Evolutionary conservation across 75 land plant species (phyloP).

Genomic region (Pseudotsuga menziesii): DNA sequence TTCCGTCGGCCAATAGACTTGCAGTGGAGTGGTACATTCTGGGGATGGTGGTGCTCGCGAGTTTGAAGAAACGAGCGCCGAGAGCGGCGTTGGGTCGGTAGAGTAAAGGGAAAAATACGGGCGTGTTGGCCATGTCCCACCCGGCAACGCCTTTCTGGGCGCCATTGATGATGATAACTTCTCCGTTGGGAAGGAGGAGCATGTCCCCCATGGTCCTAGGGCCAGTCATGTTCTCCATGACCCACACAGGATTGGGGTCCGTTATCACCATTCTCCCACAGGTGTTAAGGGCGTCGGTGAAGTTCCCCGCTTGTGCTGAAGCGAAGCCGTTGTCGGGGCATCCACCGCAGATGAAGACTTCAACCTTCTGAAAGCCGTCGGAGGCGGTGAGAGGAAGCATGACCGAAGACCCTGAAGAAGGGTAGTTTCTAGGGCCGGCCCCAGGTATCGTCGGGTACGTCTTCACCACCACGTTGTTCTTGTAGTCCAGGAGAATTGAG

Average conservation of each 20-base stretch:
- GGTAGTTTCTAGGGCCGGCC: slow-evolving; percentile 35
- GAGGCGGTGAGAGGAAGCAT: slow-evolving; percentile 18
- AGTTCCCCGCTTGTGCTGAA: slow-evolving; percentile 6
- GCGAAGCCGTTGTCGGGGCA: slow-evolving; percentile 24
- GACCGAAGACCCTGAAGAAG: slow-evolving; percentile 27
- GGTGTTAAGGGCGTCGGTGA: slow-evolving; percentile 26
- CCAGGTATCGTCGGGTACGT: slow-evolving; percentile 29
- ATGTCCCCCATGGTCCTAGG: slow-evolving; percentile 79
- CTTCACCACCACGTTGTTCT: slow-evolving; percentile 20
- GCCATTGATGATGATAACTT: slow-evolving; percentile 73
- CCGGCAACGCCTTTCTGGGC: slow-evolving; percentile 54
- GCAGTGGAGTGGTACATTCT: slow-evolving; percentile 71
- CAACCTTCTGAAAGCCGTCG: slow-evolving; percentile 13
- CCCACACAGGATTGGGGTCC: slow-evolving; percentile 51
- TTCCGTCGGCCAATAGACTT: slow-evolving; percentile 45
- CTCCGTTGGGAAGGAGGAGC: slow-evolving; percentile 61
- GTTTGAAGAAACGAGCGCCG: slow-evolving; percentile 21
- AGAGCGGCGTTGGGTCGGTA: slow-evolving; percentile 20
- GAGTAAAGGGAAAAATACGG: slow-evolving; percentile 44
- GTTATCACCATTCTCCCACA: slow-evolving; percentile 59
- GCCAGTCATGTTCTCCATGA: slow-evolving; percentile 61
- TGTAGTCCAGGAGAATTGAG: slow-evolving; percentile 43
- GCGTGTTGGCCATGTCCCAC: slow-evolving; percentile 37
- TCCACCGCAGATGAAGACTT: slow-evolving; percentile 76
- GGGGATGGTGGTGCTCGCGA: slow-evolving; percentile 26